Base-by-base conservation (phyloP, 768 basidiomycete genomes). In the Aureoboletus auriporus region DNA sequence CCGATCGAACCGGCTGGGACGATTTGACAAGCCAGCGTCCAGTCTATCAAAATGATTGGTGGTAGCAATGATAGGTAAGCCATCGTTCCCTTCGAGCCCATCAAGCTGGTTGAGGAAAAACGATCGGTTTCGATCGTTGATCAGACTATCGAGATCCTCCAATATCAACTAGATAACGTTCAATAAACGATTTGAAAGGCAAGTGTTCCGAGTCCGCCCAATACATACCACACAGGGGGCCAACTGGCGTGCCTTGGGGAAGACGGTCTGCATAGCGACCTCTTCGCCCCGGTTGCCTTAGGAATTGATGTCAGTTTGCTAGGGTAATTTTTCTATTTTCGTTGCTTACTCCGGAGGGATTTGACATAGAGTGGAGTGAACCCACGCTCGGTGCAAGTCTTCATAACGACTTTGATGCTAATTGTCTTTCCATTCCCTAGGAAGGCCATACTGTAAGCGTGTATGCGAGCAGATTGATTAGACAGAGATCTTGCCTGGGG, bases 71-170 rank as follows among this genome's bases (percentile, higher is more conserved):
- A 92, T 69, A 27, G 92, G 75, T 9, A 93, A 55, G 0, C 91
- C 91, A 51, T 91, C 82, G 58, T 92, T 92, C 29, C 81, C 77
- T 60, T 84, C 81, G 29, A 92, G 65, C 1, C 90, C 90, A 53
- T 93, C 90, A 8, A 89, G 69, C 61, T 92, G 84, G 60, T 93
- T 93, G 42, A 93, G 73, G 79, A 93, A 93, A 74, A 89, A 92
- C 2, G 88, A 88, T 28, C 89, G 79, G 60, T 91, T 92, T 7
- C 60, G 44, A 57, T 89, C 79, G 50, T 80, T 88, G 69, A 93
- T 87, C 35, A 91, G 74, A 54, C 84, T 85, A 57, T 93, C 91
- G 7, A 93, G 66, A 54, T 83, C 82, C 55, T 83, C 81, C n/a
- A 82, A 56, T 41, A 82, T 66, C 50, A 64, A 39, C 62, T 65